Evolutionary conservation across 2,329 filamentous ascomycete species (phyloP).

Genomic region (Aotearoamyces nothofagi): DNA sequence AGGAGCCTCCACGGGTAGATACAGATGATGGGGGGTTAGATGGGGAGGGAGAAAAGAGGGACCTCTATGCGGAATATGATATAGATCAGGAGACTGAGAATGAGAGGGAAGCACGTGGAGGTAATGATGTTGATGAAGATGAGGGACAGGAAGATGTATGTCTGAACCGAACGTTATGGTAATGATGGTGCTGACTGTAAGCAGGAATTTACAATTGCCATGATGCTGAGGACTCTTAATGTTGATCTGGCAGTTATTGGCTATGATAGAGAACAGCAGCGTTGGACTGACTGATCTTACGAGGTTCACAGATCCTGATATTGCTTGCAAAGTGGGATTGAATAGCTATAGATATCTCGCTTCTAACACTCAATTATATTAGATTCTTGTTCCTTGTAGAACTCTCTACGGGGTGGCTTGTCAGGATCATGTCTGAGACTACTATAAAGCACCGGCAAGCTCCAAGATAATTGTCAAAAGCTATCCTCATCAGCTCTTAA

Average conservation of each 20-base stretch:
- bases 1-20: slow-evolving; percentile 15
- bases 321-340: too few species aligned
- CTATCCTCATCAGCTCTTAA: too few species aligned
- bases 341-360: too few species aligned
- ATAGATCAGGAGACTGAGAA: slow-evolving; percentile 20
- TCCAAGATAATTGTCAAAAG: too few species aligned
- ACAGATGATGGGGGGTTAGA: slow-evolving; percentile 18
- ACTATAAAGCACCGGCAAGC: too few species aligned
- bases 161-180: slow-evolving; percentile 13
- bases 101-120: slow-evolving; percentile 17
- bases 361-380: too few species aligned
- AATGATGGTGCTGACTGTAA: slow-evolving; percentile 12
- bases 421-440: too few species aligned
- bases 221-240: slow-evolving; percentile 52
- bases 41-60: slow-evolving; percentile 22
- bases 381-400: too few species aligned
- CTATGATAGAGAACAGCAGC: slow-evolving; percentile 38
- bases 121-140: slow-evolving; percentile 19
- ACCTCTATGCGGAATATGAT: slow-evolving; percentile 18
- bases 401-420: too few species aligned
- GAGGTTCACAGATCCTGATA: too few species aligned
- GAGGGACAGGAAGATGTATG: slow-evolving; percentile 25
- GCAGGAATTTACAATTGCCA: slow-evolving; percentile 52
- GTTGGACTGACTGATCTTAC: too few species aligned
- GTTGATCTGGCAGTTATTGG: slow-evolving; percentile 48